Percentiles rank a stretch among this genome's conserved stretches.
Evolutionary conservation across 257 asterid genomes (phyloP).

Genomic region (Scutellaria barbata): DNA sequence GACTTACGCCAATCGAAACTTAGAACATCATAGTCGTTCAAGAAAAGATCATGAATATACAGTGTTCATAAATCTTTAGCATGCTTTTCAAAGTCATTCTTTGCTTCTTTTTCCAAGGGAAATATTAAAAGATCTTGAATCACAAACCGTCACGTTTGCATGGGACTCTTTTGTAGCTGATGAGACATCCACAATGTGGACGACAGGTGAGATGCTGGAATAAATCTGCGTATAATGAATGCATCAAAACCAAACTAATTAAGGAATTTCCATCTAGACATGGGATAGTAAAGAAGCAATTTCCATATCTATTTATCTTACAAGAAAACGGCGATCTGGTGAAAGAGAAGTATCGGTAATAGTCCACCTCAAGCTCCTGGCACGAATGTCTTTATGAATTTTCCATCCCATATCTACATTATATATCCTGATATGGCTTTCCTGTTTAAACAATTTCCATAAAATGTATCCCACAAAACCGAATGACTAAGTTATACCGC

Average conservation of each 20-base stretch:
- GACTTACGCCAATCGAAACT: slow-evolving; percentile 26
- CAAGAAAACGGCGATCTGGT: slow-evolving; percentile 87
- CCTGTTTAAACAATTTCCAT: slow-evolving; percentile 51
- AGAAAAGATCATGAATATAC: neutral
- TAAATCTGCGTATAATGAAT: slow-evolving; percentile 57
- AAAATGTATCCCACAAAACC: slow-evolving; percentile 14
- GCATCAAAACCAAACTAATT: slow-evolving; percentile 34
- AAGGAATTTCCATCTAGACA: neutral
- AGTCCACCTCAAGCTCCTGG: slow-evolving; percentile 91
- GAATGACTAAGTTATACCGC: neutral
- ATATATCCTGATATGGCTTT: slow-evolving; percentile 81
- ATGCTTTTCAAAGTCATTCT: neutral
- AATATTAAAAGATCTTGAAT: slow-evolving; percentile 33
- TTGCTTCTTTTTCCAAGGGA: slow-evolving; percentile 22
- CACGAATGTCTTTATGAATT: slow-evolving; percentile 78
- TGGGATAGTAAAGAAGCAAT: slow-evolving; percentile 6
- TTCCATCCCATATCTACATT: slow-evolving; percentile 83
- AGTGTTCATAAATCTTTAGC: neutral
- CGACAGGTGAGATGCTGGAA: slow-evolving; percentile 84
- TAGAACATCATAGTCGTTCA: neutral
- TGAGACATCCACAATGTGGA: slow-evolving; percentile 89
- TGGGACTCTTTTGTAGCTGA: slow-evolving; percentile 71
- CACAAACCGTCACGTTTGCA: slow-evolving; percentile 83
- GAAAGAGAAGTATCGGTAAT: slow-evolving; percentile 93
- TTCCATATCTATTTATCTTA: slow-evolving; percentile 45